phyloP scores from a whole-genome alignment of 1,139 yeast species.

The Debaryomyces nepalensis region DNA sequence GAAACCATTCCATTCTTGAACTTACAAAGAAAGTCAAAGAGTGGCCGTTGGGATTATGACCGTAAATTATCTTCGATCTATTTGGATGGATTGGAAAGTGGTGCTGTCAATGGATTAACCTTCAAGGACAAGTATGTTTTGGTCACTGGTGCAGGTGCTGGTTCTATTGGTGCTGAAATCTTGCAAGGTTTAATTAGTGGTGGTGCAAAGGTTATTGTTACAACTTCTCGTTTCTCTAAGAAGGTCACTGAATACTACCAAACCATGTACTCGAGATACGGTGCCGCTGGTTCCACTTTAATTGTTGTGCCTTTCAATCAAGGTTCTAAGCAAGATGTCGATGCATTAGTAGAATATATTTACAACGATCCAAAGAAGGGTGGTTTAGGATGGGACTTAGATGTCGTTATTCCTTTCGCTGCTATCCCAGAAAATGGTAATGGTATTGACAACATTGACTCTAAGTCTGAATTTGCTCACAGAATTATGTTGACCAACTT shows the following conservation, averaged over 20 bases:
- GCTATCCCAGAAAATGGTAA: constrained; percentile 99
- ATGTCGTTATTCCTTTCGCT: constrained; percentile 94
- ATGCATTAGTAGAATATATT: constrained; percentile 81
- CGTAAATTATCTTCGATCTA: constrained; percentile 74
- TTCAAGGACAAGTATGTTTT: constrained; percentile 88
- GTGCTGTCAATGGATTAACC: constrained; percentile 91
- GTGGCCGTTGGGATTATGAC: constrained; percentile 83
- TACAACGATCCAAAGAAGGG: constrained; percentile 82
- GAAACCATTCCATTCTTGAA: constrained; percentile 96
- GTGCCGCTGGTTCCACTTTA: constrained; percentile 89
- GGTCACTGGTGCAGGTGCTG: constrained; percentile 98
- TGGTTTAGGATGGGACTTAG: constrained; percentile 98
- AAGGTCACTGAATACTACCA: constrained; percentile 95
- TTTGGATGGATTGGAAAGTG: constrained; percentile 88
- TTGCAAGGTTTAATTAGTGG: constrained; percentile 94
- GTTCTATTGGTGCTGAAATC: constrained; percentile 97
- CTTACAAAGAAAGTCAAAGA: constrained; percentile 73
- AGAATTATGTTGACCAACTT: constrained; percentile 97
- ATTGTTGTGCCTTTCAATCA: constrained; percentile 98
- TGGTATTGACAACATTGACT: constrained; percentile 89
- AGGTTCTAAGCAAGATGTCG: constrained; percentile 93
- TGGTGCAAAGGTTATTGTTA: constrained; percentile 96
- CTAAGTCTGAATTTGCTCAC: constrained; percentile 96
- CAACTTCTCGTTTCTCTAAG: constrained; percentile 94
- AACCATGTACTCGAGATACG: constrained; percentile 86